Conservation (phyloP, 441 rosid species). For the Aleurites moluccanus region DNA sequence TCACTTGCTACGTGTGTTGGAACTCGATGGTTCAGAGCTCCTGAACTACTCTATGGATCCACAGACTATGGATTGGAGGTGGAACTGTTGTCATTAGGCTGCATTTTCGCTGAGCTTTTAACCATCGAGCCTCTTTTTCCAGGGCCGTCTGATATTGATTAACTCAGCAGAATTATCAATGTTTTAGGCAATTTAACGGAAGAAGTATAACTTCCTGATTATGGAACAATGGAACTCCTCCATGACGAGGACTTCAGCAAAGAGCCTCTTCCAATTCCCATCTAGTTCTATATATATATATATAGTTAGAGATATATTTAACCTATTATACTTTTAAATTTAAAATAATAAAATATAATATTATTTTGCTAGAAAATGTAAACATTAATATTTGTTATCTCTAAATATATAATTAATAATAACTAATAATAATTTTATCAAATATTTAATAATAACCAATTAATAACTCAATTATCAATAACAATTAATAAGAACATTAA, state of each 20-base stretch:
- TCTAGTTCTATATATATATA: too few species aligned
- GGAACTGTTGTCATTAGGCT: conserved; percentile 90
- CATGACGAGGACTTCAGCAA: conserved; percentile 69
- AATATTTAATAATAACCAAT: too few species aligned
- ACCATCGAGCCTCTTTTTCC: conserved; percentile 80
- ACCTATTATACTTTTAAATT: too few species aligned
- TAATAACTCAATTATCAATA: too few species aligned
- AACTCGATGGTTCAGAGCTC: conserved; percentile 93
- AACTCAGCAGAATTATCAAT: conserved; percentile 61
- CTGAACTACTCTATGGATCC: conserved; percentile 91
- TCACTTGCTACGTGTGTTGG: conserved; percentile 85
- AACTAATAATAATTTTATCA: too few species aligned
- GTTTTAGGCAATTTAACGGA: conserved; percentile 77
- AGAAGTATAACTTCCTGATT: conserved; percentile 85
- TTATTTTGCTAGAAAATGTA: too few species aligned
- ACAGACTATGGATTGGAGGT: conserved; percentile 71
- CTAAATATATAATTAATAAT: too few species aligned
- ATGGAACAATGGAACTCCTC: conserved; percentile 68
- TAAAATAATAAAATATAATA: too few species aligned
- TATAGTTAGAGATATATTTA: too few species aligned
- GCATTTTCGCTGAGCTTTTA: conserved; percentile 80
- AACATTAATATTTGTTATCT: too few species aligned
- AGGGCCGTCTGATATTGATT: conserved; percentile 87
- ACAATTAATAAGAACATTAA: too few species aligned
- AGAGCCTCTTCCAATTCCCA: conserved; percentile 83